A percentile compares a stretch with the other conserved stretches of the same genome.
phyloP scores from a whole-genome alignment of 164 flowering plant genomes.

The Nelumbo lutea region DNA sequence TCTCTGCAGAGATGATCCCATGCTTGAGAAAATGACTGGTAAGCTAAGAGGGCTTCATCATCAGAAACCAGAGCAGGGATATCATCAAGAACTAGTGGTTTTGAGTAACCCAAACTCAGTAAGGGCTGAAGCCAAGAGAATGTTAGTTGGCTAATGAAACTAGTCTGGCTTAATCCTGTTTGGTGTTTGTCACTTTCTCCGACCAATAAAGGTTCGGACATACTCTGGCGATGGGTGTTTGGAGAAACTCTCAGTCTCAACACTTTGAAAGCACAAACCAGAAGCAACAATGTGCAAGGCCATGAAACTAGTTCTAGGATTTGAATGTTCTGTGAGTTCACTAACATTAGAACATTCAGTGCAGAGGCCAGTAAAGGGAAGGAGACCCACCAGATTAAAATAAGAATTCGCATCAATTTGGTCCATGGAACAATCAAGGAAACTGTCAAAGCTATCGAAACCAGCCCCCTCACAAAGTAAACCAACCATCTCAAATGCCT shows the following conservation, averaged over 20 bases:
- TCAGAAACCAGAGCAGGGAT: slow-evolving; percentile 54
- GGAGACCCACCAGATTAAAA: slow-evolving; percentile 52
- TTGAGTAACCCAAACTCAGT: slow-evolving; percentile 52
- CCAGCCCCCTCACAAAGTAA: slow-evolving; percentile 36
- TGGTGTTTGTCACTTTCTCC: slow-evolving; percentile 13
- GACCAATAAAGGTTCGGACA: slow-evolving; percentile 43
- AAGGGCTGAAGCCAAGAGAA: slow-evolving; percentile 81
- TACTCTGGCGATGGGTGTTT: slow-evolving; percentile 8
- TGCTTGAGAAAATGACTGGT: slow-evolving; percentile 35
- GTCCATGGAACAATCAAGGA: slow-evolving; percentile 35
- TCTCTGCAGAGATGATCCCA: slow-evolving; percentile 35
- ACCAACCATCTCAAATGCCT: slow-evolving; percentile 24
- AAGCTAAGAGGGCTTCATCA: slow-evolving; percentile 54
- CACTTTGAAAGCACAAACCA: slow-evolving; percentile 42
- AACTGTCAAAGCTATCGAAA: slow-evolving; percentile 50
- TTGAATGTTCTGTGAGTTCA: slow-evolving; percentile 14
- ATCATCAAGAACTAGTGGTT: slow-evolving; percentile 53
- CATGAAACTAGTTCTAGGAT: slow-evolving; percentile 41
- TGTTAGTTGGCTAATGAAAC: slow-evolving; percentile 41
- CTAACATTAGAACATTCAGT: slow-evolving; percentile 31
- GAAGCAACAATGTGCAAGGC: slow-evolving; percentile 46
- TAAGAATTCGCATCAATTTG: slow-evolving; percentile 30
- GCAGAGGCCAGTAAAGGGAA: slow-evolving; percentile 41
- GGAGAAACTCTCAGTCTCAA: slow-evolving; percentile 9
- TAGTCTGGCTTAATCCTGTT: slow-evolving; percentile 17